Percentiles rank a stretch among this genome's conserved stretches.
phyloP scores from a whole-genome alignment of 228 moss, liverwort and hornwort species.

The Sphagnum magellanicum region DNA sequence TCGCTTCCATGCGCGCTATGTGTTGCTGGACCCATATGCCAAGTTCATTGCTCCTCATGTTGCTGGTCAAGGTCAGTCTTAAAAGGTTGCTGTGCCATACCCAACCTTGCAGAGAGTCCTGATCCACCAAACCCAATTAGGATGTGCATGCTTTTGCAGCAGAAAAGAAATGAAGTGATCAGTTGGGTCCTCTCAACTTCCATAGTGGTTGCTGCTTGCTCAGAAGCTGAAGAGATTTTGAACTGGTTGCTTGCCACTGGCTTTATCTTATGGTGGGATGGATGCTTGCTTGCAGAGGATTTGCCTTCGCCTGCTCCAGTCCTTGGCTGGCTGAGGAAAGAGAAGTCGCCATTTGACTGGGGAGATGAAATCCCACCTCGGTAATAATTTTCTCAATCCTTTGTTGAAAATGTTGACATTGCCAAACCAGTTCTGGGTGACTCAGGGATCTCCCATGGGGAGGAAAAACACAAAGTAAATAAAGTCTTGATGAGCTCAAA shows the following conservation, averaged over 20 bases:
- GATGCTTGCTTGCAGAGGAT: constrained; percentile 30
- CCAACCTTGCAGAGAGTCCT: too few relatives aligned
- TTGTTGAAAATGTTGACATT: background rate
- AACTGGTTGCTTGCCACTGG: background rate
- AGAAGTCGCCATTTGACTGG: constrained; percentile 64
- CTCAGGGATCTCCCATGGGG: too few relatives aligned
- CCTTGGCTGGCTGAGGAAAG: constrained; percentile 71
- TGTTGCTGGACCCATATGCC: constrained; percentile 87
- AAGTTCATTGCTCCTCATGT: constrained; percentile 77
- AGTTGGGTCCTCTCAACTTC: too few relatives aligned
- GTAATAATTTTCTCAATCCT: constrained; percentile 22
- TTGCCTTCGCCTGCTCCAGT: constrained; percentile 69
- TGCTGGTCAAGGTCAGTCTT: constrained; percentile 71
- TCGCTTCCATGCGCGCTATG: constrained; percentile 74
- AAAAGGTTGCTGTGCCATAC: background rate
- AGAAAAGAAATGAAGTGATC: too few relatives aligned
- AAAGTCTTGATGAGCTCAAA: too few relatives aligned
- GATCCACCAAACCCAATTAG: too few relatives aligned
- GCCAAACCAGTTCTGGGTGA: too few relatives aligned
- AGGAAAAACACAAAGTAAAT: too few relatives aligned
- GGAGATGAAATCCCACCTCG: constrained; percentile 56
- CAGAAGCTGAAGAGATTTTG: too few relatives aligned
- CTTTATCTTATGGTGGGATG: background rate
- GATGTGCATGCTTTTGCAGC: too few relatives aligned
- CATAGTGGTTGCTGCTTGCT: too few relatives aligned